phyloP scores from a whole-genome alignment of 176 grass and related monocot genomes.

The Phragmites australis region DNA sequence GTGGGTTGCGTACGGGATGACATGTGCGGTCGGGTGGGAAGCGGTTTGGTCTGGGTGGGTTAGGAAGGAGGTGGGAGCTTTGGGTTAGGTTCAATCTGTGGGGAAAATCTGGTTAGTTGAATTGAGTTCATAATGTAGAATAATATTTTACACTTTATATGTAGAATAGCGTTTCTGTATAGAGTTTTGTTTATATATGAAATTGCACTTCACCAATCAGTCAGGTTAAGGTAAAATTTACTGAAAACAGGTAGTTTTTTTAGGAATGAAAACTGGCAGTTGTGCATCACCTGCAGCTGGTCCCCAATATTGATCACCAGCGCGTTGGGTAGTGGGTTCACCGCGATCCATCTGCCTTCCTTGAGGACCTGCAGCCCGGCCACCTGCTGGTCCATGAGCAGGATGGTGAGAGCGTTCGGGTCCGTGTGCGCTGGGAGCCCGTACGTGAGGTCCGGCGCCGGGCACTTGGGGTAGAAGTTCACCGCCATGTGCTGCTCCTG shows the following conservation, averaged over 20 bases:
- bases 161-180: no score
- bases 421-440: conserved; percentile 85
- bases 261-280: no score
- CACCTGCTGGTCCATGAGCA: conserved; percentile 73
- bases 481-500: conserved; percentile 92
- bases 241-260: not conserved
- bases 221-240: not conserved
- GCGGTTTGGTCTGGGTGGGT: no score
- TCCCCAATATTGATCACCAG: conserved; percentile 86
- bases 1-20: no score
- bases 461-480: conserved; percentile 90
- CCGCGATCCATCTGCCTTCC: conserved; percentile 70
- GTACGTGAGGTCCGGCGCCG: conserved; percentile 76
- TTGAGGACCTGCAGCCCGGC: conserved; percentile 69
- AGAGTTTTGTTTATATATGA: no score
- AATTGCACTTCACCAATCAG: no score
- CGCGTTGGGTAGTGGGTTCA: conserved; percentile 58
- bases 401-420: conserved; percentile 84
- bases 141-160: no score
- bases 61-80: no score
- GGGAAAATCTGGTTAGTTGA: no score
- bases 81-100: no score
- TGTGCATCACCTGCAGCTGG: conserved; percentile 66
- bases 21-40: no score
- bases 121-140: no score